Conservation (phyloP, 2,329 filamentous ascomycete species). For the Aspergillus pseudoterreus region DNA sequence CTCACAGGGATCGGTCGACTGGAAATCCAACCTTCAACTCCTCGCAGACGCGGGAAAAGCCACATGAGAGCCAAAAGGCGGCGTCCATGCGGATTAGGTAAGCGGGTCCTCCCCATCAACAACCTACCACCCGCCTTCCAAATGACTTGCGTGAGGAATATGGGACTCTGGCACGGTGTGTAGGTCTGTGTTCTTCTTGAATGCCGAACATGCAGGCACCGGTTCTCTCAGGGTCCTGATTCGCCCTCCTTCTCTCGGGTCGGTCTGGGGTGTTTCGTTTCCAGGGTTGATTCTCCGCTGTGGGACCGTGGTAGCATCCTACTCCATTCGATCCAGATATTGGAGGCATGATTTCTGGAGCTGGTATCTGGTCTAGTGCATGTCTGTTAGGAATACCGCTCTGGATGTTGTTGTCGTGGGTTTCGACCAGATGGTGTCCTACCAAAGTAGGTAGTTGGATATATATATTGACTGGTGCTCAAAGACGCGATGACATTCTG, state of each 20-base stretch:
- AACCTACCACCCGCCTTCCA: conserved; percentile 1
- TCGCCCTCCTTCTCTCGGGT: neutral
- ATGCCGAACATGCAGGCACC: too few relatives aligned
- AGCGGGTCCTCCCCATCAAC: conserved; percentile 10
- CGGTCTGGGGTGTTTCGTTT: neutral
- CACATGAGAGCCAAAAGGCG: conserved; percentile 25
- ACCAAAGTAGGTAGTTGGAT: too few relatives aligned
- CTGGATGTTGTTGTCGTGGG: too few relatives aligned
- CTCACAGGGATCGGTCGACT: conserved; percentile 3
- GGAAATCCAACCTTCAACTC: neutral
- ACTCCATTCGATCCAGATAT: neutral
- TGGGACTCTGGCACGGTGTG: too few relatives aligned
- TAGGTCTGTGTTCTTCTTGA: too few relatives aligned
- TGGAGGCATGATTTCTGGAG: neutral
- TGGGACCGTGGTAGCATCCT: neutral
- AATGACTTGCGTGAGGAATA: neutral
- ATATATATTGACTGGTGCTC: too few relatives aligned
- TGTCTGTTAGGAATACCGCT: too few relatives aligned
- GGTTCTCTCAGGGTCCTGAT: neutral
- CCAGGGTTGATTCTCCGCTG: neutral
- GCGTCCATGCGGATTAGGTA: conserved; percentile 26
- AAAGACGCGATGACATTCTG: too few relatives aligned
- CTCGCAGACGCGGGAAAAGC: conserved; percentile 27
- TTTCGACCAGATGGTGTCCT: too few relatives aligned
- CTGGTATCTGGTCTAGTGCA: too few relatives aligned